Evolutionary conservation across 176 grass and related monocot species (phyloP).

Genomic region (Triticum monococcum): DNA sequence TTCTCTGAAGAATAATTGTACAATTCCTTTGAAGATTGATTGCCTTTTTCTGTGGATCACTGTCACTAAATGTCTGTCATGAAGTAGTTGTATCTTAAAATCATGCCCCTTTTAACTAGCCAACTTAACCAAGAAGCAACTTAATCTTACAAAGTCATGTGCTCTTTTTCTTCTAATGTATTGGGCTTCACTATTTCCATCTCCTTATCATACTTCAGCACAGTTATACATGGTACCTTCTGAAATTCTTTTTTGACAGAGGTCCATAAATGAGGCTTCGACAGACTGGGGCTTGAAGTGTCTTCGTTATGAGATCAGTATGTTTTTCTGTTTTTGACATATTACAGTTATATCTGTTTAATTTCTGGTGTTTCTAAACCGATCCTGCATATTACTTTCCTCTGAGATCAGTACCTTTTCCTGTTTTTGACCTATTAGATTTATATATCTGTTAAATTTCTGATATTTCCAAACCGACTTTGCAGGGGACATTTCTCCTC

Average conservation of each 20-base stretch:
- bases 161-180: no score
- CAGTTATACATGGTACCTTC: not conserved
- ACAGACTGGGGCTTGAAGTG: slow-evolving; percentile 88
- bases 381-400: not conserved
- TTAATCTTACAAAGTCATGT: not conserved
- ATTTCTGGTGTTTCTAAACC: not conserved
- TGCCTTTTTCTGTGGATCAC: not conserved
- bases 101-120: not conserved
- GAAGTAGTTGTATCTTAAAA: not conserved
- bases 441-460: slow-evolving; percentile 5
- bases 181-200: no score
- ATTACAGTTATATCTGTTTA: not conserved
- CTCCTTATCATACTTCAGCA: not conserved
- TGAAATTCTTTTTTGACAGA: slow-evolving; percentile 43
- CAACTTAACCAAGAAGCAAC: not conserved
- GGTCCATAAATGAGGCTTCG: slow-evolving; percentile 87
- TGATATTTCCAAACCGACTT: slow-evolving; percentile 21
- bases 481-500: slow-evolving; percentile 92
- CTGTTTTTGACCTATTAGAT: not conserved
- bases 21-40: not conserved
- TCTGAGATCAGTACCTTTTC: not conserved
- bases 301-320: slow-evolving; percentile 95
- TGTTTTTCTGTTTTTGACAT: slow-evolving; percentile 5
- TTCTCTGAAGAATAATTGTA: slow-evolving; percentile 12
- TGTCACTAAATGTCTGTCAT: not conserved